A percentile compares a stretch with the other conserved stretches of the same genome.
Evolutionary conservation across 2,329 filamentous ascomycete genomes (phyloP).

Genomic region (Drechslerella dactyloides): DNA sequence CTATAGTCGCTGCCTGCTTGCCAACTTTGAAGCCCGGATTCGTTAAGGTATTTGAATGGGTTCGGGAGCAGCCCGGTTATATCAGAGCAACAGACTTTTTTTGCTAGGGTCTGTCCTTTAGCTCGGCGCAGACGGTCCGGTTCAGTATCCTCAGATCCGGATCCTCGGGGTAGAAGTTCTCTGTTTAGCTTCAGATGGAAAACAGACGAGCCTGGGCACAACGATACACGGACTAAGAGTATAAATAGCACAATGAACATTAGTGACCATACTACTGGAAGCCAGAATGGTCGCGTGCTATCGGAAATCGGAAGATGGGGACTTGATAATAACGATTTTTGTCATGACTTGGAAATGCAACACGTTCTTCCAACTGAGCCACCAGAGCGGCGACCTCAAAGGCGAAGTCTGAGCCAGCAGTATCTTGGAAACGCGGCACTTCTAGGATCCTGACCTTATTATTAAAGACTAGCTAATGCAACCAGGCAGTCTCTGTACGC

Average conservation of each 20-base stretch:
- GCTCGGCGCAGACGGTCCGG: slow-evolving; percentile 9
- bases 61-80: slow-evolving; percentile 7
- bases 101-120: slow-evolving; percentile 18
- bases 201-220: no score
- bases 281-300: neutral
- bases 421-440: slow-evolving; percentile 14
- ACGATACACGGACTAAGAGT: no score
- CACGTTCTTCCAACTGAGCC: slow-evolving; percentile 20
- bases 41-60: slow-evolving; percentile 21
- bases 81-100: neutral
- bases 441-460: neutral
- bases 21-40: slow-evolving; percentile 41
- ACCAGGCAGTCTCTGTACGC: no score
- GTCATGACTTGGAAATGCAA: slow-evolving; percentile 35
- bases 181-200: slow-evolving; percentile 4
- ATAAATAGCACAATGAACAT: no score
- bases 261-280: no score
- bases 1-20: slow-evolving; percentile 30
- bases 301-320: slow-evolving; percentile 43
- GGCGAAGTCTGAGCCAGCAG: slow-evolving; percentile 22
- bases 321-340: slow-evolving; percentile 34
- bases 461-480: no score
- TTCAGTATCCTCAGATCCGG: neutral
- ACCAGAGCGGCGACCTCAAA: slow-evolving; percentile 1
- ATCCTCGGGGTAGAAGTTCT: slow-evolving; percentile 7